These are phyloP conservation scores for Stereum hirsutum DNA, from an alignment of 1,284 basidiomycete genomes.

Conservation along the genomic window DNA sequence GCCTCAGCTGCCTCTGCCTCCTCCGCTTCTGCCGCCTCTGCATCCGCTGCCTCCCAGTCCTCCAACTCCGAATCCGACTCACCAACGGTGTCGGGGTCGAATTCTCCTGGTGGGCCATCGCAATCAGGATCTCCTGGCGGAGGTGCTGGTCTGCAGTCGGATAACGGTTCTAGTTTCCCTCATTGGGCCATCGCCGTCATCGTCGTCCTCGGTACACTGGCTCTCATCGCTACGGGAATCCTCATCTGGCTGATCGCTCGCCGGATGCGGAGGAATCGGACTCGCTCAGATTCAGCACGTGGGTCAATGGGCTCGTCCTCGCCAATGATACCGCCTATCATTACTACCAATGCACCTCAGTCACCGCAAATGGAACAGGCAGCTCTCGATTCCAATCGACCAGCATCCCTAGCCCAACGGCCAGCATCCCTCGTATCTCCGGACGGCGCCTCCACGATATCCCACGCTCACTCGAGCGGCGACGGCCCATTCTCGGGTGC, in stretches of 20 bases:
- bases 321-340: constrained; percentile 67
- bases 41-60: constrained; percentile 3
- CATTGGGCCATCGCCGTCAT: constrained; percentile 87
- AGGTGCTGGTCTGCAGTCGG: constrained; percentile 38
- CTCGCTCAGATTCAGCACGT: constrained; percentile 41
- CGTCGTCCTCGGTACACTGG: constrained; percentile 72
- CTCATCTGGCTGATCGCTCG: constrained; percentile 65
- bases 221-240: constrained; percentile 57
- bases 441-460: constrained; percentile 57
- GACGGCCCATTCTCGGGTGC: constrained; percentile 69
- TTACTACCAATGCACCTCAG: constrained; percentile 29
- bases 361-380: constrained; percentile 35
- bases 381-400: constrained; percentile 13
- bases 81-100: not conserved
- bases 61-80: constrained; percentile 1
- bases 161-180: constrained; percentile 42
- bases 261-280: constrained; percentile 44
- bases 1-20: constrained; percentile 15
- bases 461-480: constrained; percentile 45
- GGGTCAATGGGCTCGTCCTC: constrained; percentile 70
- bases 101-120: too few species aligned
- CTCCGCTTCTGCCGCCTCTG: constrained; percentile 2
- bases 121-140: not conserved
- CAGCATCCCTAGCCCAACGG: constrained; percentile 24
- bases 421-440: constrained; percentile 38